Conservation (phyloP, 73 alveolate species). For the Effrenium voratum region DNA sequence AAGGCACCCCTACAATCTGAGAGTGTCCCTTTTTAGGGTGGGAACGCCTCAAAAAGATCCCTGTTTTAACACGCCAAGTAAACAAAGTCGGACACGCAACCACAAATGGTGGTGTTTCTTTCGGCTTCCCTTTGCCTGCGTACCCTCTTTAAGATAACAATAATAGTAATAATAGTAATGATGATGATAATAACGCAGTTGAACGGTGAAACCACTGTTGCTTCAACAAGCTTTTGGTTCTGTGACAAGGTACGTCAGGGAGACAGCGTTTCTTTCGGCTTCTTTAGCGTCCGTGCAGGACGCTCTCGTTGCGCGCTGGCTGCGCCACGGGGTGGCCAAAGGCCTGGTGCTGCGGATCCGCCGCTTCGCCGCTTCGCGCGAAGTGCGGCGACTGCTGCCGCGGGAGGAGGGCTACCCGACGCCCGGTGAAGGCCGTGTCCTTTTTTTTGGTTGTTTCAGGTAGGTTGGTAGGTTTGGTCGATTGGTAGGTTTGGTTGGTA, state of each 20-base stretch:
- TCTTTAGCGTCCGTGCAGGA: neutral
- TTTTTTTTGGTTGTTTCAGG: too few species aligned
- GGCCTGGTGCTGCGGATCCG: slow-evolving; percentile 4
- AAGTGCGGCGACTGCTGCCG: neutral
- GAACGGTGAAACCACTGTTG: neutral
- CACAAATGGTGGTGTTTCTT: too few species aligned
- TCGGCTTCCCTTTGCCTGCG: too few species aligned
- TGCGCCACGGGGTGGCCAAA: neutral
- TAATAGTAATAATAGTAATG: neutral
- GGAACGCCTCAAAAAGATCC: too few species aligned
- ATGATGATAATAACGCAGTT: neutral
- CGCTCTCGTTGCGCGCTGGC: too few species aligned
- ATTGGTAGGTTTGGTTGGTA: too few species aligned
- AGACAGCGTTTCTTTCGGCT: neutral
- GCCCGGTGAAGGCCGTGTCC: neutral
- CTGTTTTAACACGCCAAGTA: too few species aligned
- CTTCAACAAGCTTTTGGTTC: neutral
- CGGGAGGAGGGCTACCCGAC: slow-evolving; percentile 55
- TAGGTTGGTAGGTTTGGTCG: too few species aligned
- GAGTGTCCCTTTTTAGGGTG: too few species aligned
- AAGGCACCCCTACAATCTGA: too few species aligned
- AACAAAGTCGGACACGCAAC: too few species aligned
- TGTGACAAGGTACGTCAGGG: neutral
- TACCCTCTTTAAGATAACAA: too few species aligned
- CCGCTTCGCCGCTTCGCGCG: neutral